These are phyloP conservation scores for Tremellales sp. DNA, from an alignment of 1,284 basidiomycete genomes.

Conservation along the genomic window DNA sequence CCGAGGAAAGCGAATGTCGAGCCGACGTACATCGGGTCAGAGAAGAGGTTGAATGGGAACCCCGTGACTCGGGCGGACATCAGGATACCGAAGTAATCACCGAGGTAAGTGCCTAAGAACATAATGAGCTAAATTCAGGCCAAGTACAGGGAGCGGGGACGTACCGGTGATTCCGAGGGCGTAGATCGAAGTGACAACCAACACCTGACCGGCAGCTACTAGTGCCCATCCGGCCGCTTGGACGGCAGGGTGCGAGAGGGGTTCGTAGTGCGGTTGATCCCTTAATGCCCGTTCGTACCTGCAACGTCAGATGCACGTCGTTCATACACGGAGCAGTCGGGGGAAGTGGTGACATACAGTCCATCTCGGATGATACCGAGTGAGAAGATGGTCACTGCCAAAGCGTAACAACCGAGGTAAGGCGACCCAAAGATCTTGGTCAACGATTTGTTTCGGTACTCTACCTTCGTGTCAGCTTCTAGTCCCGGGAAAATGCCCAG, in stretches of 20 bases:
- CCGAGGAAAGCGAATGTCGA: slow-evolving; percentile 82
- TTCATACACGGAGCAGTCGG: no score
- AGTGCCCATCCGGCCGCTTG: slow-evolving; percentile 62
- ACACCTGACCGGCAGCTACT: slow-evolving; percentile 68
- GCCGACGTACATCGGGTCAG: slow-evolving; percentile 94
- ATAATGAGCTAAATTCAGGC: neutral
- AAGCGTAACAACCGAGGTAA: slow-evolving; percentile 77
- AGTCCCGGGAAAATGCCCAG: neutral
- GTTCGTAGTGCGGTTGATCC: slow-evolving; percentile 39
- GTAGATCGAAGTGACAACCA: slow-evolving; percentile 86
- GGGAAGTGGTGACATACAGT: slow-evolving; percentile 58
- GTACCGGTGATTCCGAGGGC: slow-evolving; percentile 82
- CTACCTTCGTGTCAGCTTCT: slow-evolving; percentile 49
- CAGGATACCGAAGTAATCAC: slow-evolving; percentile 98
- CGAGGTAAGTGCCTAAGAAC: slow-evolving; percentile 74
- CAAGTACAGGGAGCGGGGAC: slow-evolving; percentile 22
- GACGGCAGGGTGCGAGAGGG: slow-evolving; percentile 56
- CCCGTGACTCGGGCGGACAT: slow-evolving; percentile 74
- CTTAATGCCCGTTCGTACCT: slow-evolving; percentile 39
- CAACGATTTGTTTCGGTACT: slow-evolving; percentile 81
- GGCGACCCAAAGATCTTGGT: slow-evolving; percentile 72
- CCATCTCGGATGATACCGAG: slow-evolving; percentile 80
- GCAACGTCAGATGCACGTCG: neutral
- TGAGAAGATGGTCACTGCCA: slow-evolving; percentile 84
- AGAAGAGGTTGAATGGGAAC: slow-evolving; percentile 92